A percentile compares a stretch with the other conserved stretches of the same genome.
Evolutionary conservation across 2,329 filamentous ascomycete species (phyloP).

Genomic region (Cephalotrichum gorgonifer): DNA sequence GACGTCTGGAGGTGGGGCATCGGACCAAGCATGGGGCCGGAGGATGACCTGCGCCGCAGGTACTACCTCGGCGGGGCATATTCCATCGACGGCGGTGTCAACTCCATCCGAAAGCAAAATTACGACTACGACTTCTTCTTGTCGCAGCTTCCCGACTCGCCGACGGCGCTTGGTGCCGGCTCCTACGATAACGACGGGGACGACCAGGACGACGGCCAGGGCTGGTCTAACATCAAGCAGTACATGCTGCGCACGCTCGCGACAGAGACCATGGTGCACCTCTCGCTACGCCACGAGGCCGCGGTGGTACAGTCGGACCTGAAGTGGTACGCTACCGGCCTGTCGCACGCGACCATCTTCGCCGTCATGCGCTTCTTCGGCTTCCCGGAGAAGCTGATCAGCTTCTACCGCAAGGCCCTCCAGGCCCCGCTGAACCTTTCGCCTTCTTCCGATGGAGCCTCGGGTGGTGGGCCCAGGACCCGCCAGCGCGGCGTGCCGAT

Average conservation of each 20-base stretch:
- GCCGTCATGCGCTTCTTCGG: slow-evolving; percentile 47
- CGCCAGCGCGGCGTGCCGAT: slow-evolving; percentile 50
- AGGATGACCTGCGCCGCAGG: slow-evolving; percentile 16
- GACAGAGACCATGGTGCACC: slow-evolving; percentile 34
- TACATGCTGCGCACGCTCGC: slow-evolving; percentile 34
- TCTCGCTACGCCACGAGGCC: slow-evolving; percentile 30
- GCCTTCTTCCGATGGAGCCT: slow-evolving; percentile 36
- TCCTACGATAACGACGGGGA: background rate
- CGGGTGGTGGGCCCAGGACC: slow-evolving; percentile 24
- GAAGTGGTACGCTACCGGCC: slow-evolving; percentile 27
- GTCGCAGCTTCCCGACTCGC: slow-evolving; percentile 30
- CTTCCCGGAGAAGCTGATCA: slow-evolving; percentile 42
- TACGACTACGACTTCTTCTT: background rate
- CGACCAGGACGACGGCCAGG: background rate
- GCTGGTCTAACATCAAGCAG: slow-evolving; percentile 28
- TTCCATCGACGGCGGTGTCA: slow-evolving; percentile 18
- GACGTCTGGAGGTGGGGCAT: slow-evolving; percentile 24
- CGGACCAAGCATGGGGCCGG: background rate
- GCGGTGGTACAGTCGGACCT: slow-evolving; percentile 35
- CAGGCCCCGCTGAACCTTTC: slow-evolving; percentile 47
- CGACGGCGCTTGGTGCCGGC: background rate
- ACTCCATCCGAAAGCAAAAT: slow-evolving; percentile 7
- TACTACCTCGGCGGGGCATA: slow-evolving; percentile 33
- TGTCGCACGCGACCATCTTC: slow-evolving; percentile 48
- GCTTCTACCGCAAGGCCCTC: slow-evolving; percentile 49